Evolutionary conservation across 148 eudicot genomes (phyloP), one percentile per base, ranked within the genome.

Genomic region (Talinum fruticosum): DNA sequence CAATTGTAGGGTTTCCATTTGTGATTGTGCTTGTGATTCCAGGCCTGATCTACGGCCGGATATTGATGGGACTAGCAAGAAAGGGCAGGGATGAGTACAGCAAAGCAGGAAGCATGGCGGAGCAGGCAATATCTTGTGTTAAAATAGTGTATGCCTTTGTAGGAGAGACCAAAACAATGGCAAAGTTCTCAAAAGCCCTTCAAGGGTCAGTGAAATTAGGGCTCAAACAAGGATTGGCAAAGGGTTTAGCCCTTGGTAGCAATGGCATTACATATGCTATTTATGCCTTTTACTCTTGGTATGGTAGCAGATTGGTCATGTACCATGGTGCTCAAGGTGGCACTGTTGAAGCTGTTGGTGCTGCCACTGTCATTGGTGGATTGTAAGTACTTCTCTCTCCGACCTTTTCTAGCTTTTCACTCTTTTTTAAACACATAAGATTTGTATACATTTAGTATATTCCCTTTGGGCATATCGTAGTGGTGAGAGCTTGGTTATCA

Each of bases 221-320:
- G 37, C 80, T 88, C 2, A 87, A 76, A 85, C 98, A 94, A 78
- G 98, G 98, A 2, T 74, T 94, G 53, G 92, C 95, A 0, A 94
- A 90, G 79, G 98, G 97, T 1, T 32, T 94, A 38, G 92, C 94
- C n/a, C 83, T 94, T 72, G 98, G 98, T 1, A 90, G 97, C 73
- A 89, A 85, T 32, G 93, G 92, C 2, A 74, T 94, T 0, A 88
- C 86, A 0, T 92, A 85, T 53, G 95, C 88, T 0, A 84, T 94
- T 73, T 92, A 91, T 92, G 82, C 93, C 0, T 86, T 94, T 65
- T 79, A 83, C 83, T 75, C 92, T 69, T 94, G 87, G 84, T 94
- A 90, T 45, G 97, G 95, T n/a, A 89, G 95, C 75, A 85, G 86
- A 74, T 69, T 94, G 80, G 89, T 94, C 28, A 94, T 94, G 92